phyloP scores from a whole-genome alignment of 1,284 basidiomycete species.

The Malassezia caprae region DNA sequence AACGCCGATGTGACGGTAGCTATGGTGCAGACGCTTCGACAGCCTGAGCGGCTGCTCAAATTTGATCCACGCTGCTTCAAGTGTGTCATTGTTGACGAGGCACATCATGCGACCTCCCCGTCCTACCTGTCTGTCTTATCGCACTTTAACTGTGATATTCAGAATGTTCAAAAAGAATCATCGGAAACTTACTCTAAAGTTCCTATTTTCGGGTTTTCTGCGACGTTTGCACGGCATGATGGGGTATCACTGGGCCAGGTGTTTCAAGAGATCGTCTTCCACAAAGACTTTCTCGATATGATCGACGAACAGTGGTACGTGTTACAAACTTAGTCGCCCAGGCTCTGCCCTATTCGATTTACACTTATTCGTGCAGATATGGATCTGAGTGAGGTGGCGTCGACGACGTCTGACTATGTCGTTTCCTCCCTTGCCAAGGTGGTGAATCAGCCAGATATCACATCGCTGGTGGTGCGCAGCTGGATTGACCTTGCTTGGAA shows the following conservation, averaged over 20 bases:
- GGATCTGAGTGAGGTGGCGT: conserved; percentile 25
- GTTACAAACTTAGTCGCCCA: background rate
- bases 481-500: conserved; percentile 34
- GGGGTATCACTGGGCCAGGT: conserved; percentile 76
- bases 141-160: conserved; percentile 55
- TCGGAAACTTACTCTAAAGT: conserved; percentile 41
- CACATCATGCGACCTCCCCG: conserved; percentile 84
- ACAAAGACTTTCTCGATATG: conserved; percentile 81
- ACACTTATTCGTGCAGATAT: conserved; percentile 38
- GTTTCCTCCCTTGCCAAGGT: conserved; percentile 30
- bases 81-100: conserved; percentile 62
- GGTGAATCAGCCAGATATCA: conserved; percentile 36
- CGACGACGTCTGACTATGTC: conserved; percentile 25
- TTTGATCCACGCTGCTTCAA: conserved; percentile 66
- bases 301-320: conserved; percentile 75
- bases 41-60: conserved; percentile 61
- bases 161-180: background rate
- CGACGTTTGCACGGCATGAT: conserved; percentile 86
- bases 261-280: conserved; percentile 85
- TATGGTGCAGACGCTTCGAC: conserved; percentile 77
- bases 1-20: conserved; percentile 77
- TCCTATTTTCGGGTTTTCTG: conserved; percentile 87
- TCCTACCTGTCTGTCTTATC: conserved; percentile 72
- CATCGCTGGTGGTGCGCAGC: conserved; percentile 34
- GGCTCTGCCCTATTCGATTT: conserved; percentile 43